Base-by-base conservation (phyloP, 2,329 filamentous ascomycete species). In the Trichoderma cornu-damae region DNA sequence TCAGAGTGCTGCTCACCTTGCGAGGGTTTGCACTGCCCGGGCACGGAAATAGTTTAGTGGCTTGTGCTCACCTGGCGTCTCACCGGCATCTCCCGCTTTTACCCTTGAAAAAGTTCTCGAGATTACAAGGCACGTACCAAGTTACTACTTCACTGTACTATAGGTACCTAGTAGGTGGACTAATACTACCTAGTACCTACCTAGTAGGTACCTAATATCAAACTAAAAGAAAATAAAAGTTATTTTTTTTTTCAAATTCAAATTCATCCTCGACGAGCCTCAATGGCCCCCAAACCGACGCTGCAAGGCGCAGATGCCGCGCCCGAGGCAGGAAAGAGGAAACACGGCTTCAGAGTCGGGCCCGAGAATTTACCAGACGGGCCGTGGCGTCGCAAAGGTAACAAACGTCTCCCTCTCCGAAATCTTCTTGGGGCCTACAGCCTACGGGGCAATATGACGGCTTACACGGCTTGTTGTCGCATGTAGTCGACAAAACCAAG, bases 301-400 rank as follows among this genome's bases (percentile, higher is more conserved):
- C 60, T 61, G 11, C 65, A 70, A 38, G 61, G 67, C n/a, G 55
- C 61, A 6, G 66, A 69, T 18, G 62, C 68, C 14, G 68, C 67
- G 44, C 63, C 72, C 38, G 73, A 70, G 6, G 68, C 72, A 14
- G 83, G 83, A 67, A 83, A 81, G 68, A 73, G 73, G 58, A 77
- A 76, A 63, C 87, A 88, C 64, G 90, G 89, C 50, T 96, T 97
- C 75, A 82, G 82, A 38, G 88, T 96, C 57, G 93, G 92, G 0
- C 92, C 93, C 28, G 88, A 88, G 35, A 96, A 96, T 70, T 79
- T 97, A 24, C 93, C 93, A 38, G 92, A 96, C 70, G 92, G 93
- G 56, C 87, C 87, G 20, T 90, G 94, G 81, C 84, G 84, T 67
- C 86, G 93, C 66, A 96, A 96, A 74, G 76, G 79, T 81, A 65